Conservation (phyloP, 495 filamentous ascomycete genomes). For the Penicillium manginii region DNA sequence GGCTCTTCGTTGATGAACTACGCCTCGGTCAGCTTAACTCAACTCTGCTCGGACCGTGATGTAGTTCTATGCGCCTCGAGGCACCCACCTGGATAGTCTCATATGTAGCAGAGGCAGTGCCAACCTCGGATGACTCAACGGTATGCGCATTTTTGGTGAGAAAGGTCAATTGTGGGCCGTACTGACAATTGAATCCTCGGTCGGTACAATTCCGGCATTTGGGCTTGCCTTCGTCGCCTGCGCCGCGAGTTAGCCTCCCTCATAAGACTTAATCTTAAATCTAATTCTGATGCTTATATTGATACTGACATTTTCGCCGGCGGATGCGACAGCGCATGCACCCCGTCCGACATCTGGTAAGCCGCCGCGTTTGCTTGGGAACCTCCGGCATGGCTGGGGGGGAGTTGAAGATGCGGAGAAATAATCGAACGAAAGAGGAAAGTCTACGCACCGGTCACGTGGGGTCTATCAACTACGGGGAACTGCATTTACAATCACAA, state of each 20-base stretch:
- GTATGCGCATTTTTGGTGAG: constrained; percentile 45
- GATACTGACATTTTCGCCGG: constrained; percentile 43
- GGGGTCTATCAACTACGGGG: background rate
- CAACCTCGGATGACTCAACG: constrained; percentile 21
- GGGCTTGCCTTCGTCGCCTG: constrained; percentile 50
- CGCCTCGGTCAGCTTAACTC: background rate
- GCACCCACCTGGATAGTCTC: constrained; percentile 29
- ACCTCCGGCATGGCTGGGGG: constrained; percentile 16
- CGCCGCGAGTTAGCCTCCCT: constrained; percentile 1
- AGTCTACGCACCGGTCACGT: constrained; percentile 22
- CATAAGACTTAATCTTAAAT: background rate
- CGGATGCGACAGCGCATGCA: constrained; percentile 49
- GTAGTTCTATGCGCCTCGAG: background rate
- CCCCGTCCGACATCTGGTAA: constrained; percentile 45
- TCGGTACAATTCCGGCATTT: constrained; percentile 46
- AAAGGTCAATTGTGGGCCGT: constrained; percentile 44
- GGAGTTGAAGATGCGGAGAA: constrained; percentile 3
- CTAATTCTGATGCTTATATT: too few relatives aligned
- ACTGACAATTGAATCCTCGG: constrained; percentile 43
- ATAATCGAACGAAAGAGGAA: constrained; percentile 22
- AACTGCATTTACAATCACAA: background rate
- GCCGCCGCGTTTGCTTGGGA: constrained; percentile 17
- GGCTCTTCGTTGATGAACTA: constrained; percentile 36
- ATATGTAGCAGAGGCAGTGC: constrained; percentile 19
- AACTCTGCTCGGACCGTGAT: background rate